Conservation (phyloP, 805 yeast genomes). For the Zygosaccharomyces lentus region DNA sequence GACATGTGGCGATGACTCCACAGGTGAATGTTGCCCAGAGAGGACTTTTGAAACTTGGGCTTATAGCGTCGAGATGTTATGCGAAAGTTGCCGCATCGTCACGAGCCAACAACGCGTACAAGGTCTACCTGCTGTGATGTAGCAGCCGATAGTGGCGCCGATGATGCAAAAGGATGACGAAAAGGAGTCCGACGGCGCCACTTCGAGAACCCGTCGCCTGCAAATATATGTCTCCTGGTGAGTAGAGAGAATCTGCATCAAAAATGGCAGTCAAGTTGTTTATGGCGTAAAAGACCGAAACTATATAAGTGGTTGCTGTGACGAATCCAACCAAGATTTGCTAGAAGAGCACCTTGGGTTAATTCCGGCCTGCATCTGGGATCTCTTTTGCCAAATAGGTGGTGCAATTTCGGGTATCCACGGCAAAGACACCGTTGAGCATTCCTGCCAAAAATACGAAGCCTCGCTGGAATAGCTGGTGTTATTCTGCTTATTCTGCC, state of each 20-base stretch:
- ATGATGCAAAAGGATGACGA: slow-evolving; percentile 5
- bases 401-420: slow-evolving; percentile 9
- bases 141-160: slow-evolving; percentile 9
- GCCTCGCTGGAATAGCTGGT: slow-evolving; percentile 9
- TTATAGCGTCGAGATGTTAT: slow-evolving; percentile 4
- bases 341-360: slow-evolving; percentile 8
- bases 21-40: slow-evolving; percentile 9
- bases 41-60: slow-evolving; percentile 7
- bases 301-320: slow-evolving; percentile 9
- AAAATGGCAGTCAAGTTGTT: slow-evolving; percentile 6
- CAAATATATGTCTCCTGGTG: slow-evolving; percentile 8
- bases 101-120: slow-evolving; percentile 8
- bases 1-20: slow-evolving; percentile 4
- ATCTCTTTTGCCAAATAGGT: slow-evolving; percentile 10
- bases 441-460: slow-evolving; percentile 8
- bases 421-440: slow-evolving; percentile 10
- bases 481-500: slow-evolving; percentile 9
- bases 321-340: slow-evolving; percentile 8
- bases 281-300: slow-evolving; percentile 9
- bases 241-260: slow-evolving; percentile 4
- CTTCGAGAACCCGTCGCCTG: slow-evolving; percentile 10
- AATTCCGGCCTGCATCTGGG: slow-evolving; percentile 8
- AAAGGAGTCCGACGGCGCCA: slow-evolving; percentile 7
- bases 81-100: slow-evolving; percentile 11
- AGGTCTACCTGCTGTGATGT: slow-evolving; percentile 9